Evolutionary conservation across 768 basidiomycete genomes (phyloP), one percentile per base, ranked within the genome.

Genomic region (Macrolepiota dolichaula): DNA sequence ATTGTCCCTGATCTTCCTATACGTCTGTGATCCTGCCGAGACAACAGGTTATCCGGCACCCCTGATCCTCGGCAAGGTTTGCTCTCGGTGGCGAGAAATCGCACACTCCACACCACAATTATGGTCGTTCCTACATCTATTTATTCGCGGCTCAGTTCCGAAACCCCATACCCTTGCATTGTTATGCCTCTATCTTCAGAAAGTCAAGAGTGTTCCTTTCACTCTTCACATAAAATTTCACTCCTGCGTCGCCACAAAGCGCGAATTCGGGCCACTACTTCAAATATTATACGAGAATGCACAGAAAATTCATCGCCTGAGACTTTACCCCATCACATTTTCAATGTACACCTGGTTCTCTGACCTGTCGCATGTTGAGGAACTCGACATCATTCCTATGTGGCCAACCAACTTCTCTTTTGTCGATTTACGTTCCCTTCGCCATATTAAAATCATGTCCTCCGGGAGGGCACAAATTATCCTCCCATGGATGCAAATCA

Each of bases 401-500:
- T 46, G 25, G 29, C 4, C 19, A 44, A 7, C 13, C 13, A 13
- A 17, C 19, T 27, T 47, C 25, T 35, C 27, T 32, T 32, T 57
- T 0, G 19, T n/a, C 27, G 35, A 46, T 15, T 46, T 57, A 15
- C n/a, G 44, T 47, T 11, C 12, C 19, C 44, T 57, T 19, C 24
- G 12, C 9, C 40, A 19, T 5, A 17, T 46, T 32, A 44, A 46
- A 35, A 15, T 57, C 19, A 35, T 13, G 15, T 24, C 29, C 4
- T 32, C 29, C 6, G 25, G 13, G 3, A 19, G n/a, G 25, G 19
- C 15, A 29, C 27, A 6, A 12, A 22, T 47, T 11, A 24, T 35
- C 6, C 19, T 57, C n/a, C 55, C 55, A 22, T 57, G 55, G 55
- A 47, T 22, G 42, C 55, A 57, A 19, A 57, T 57, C n/a, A 57